Percentiles rank a stretch among this genome's conserved stretches.
Conservation (phyloP, 495 filamentous ascomycete species). For the Massariosphaeria phaeospora region DNA sequence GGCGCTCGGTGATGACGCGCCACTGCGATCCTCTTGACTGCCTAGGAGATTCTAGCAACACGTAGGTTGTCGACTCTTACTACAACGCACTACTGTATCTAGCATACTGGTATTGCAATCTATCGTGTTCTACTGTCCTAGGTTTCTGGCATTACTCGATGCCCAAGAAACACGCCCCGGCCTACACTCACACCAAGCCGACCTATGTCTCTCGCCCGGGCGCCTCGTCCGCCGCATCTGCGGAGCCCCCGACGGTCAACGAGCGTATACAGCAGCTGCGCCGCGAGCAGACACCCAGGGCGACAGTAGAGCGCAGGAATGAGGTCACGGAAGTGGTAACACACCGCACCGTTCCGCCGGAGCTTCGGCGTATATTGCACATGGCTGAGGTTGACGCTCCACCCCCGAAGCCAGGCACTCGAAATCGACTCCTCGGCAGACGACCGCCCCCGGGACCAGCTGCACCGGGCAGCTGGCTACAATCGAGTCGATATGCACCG, state of each 20-base stretch:
- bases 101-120: no score
- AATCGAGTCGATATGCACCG: constrained; percentile 20
- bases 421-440: constrained; percentile 35
- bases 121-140: not conserved
- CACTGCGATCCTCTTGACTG: no score
- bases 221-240: constrained; percentile 1
- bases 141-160: constrained; percentile 16
- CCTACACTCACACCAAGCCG: constrained; percentile 31
- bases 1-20: no score
- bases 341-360: constrained; percentile 50
- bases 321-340: constrained; percentile 35
- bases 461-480: constrained; percentile 64
- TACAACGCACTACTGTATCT: no score
- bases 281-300: constrained; percentile 35
- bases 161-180: constrained; percentile 39
- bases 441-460: constrained; percentile 61
- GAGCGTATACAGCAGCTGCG: constrained; percentile 41
- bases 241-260: constrained; percentile 36
- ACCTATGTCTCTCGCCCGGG: constrained; percentile 23
- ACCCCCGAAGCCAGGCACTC: constrained; percentile 51
- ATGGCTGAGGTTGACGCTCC: constrained; percentile 67
- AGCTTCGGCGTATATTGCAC: constrained; percentile 57
- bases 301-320: constrained; percentile 30
- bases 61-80: no score
- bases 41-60: no score